Evolutionary conservation across 768 basidiomycete genomes (phyloP).

Genomic region (Coprinellus micaceus): DNA sequence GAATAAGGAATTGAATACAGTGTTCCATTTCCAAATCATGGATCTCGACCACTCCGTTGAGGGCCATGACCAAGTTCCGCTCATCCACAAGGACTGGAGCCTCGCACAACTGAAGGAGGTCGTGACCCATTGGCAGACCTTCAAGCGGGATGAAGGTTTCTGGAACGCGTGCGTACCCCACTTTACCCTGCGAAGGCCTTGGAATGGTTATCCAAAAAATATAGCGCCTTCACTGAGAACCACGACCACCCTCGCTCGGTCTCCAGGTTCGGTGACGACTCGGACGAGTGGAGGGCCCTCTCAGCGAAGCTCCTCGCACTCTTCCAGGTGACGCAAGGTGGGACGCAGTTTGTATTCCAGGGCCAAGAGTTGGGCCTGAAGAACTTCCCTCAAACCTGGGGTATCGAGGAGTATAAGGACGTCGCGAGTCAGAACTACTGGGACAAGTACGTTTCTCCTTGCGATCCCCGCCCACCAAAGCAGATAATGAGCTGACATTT

Average conservation of each 20-base stretch:
- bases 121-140: conserved; percentile 53
- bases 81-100: conserved; percentile 46
- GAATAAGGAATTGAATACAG: conserved; percentile 62
- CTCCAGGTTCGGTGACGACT: conserved; percentile 65
- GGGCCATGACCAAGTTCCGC: conserved; percentile 31
- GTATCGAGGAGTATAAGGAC: conserved; percentile 71
- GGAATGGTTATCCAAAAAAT: too few relatives aligned
- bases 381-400: conserved; percentile 62
- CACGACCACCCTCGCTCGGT: conserved; percentile 66
- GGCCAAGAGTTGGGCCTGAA: conserved; percentile 70
- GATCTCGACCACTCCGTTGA: conserved; percentile 47
- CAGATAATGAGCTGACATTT: neutral
- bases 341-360: conserved; percentile 72
- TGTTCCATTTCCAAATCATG: conserved; percentile 63
- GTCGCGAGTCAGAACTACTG: conserved; percentile 60
- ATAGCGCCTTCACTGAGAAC: conserved; percentile 64
- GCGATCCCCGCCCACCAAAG: neutral
- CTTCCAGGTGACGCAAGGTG: conserved; percentile 56
- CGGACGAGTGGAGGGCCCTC: conserved; percentile 46
- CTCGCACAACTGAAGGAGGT: conserved; percentile 49
- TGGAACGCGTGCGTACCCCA: conserved; percentile 57
- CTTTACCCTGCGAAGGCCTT: too few relatives aligned
- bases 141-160: conserved; percentile 53
- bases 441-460: conserved; percentile 40
- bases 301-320: conserved; percentile 66